Base-by-base conservation (phyloP, 805 yeast genomes). In the Candida multigemmis region DNA sequence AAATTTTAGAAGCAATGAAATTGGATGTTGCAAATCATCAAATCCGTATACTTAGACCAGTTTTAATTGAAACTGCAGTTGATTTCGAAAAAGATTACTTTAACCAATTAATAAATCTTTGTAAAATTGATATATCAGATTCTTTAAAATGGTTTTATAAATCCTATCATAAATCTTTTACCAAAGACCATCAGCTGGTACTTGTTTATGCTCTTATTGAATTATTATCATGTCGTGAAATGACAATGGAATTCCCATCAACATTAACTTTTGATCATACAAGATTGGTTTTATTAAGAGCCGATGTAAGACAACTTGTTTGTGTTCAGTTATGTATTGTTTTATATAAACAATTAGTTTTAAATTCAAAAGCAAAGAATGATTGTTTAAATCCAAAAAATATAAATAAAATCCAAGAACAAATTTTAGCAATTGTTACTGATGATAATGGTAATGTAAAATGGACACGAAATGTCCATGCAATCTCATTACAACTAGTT, bases 1-100 rank as follows among this genome's bases (percentile, higher is more conserved):
- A 81, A 33, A 79, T 89, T 32, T 61, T 89, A 36, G 96, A 87
- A 51, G 89, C 94, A 7, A 86, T 87, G 94, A 89, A 87, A 50
- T 63, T 87, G 35, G 96, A 89, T 46, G 91, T 86, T 30, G 95
- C 96, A 10, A 87, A 87, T 54, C 95, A 87, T 48, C 96, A 87
- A 55, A 83, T 89, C 29, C 68, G 94, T 38, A 74, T 84, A 12
- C 60, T 86, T 28, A 68, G 96, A 43, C 94, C 95, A 2, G 78
- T 80, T 2, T 62, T 89, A 25, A 73, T 85, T 32, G 86, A 84
- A 42, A 82, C 91, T 19, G 91, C 95, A 2, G 79, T 81, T 8
- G 87, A 81, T 33, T 83, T 87, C 44, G 97, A 87, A 56, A 76
- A 76, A 42, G 94, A 83, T 49, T 85, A 85, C 54, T 83, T 79